A percentile compares a stretch with the other conserved stretches of the same genome.
phyloP scores from a whole-genome alignment of 2,329 filamentous ascomycete species.

The Ceratocystis albifundus region DNA sequence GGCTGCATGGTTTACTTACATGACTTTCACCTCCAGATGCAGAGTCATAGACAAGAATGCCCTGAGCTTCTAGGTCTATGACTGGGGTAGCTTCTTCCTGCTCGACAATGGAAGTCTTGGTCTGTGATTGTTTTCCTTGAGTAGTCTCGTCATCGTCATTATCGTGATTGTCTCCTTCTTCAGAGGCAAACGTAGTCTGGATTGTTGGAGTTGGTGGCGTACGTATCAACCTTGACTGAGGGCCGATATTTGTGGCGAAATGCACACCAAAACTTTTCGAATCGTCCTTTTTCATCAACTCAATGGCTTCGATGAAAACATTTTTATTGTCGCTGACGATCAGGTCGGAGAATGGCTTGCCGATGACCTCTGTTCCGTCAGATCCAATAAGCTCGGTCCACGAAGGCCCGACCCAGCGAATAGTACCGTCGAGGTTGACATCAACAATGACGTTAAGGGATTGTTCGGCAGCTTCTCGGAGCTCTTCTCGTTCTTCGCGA shows the following conservation, averaged over 20 bases:
- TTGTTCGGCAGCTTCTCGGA: conserved; percentile 91
- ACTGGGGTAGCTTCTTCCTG: conserved; percentile 35
- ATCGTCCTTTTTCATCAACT: conserved; percentile 85
- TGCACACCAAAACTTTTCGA: conserved; percentile 83
- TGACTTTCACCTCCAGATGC: conserved; percentile 79
- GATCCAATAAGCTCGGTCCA: conserved; percentile 91
- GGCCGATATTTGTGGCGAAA: conserved; percentile 60
- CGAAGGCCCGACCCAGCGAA: conserved; percentile 93
- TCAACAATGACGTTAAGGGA: conserved; percentile 95
- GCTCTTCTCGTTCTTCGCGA: conserved; percentile 80
- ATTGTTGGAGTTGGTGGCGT: conserved; percentile 20
- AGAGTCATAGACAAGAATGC: conserved; percentile 94
- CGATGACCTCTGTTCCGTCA: conserved; percentile 57
- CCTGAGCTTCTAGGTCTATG: conserved; percentile 83
- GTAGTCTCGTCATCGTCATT: conserved; percentile 28
- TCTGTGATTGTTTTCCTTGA: conserved; percentile 17
- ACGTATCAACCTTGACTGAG: conserved; percentile 38
- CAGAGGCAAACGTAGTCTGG: conserved; percentile 31
- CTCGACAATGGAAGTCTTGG: conserved; percentile 33
- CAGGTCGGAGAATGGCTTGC: conserved; percentile 66
- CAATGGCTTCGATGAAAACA: conserved; percentile 71
- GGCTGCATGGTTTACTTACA: conserved; percentile 45
- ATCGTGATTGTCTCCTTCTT: conserved; percentile 27
- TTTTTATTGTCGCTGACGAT: conserved; percentile 66
- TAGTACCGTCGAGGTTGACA: conserved; percentile 74